Evolutionary conservation across 2,329 filamentous ascomycete genomes (phyloP).

Genomic region (Exophiala sideris): DNA sequence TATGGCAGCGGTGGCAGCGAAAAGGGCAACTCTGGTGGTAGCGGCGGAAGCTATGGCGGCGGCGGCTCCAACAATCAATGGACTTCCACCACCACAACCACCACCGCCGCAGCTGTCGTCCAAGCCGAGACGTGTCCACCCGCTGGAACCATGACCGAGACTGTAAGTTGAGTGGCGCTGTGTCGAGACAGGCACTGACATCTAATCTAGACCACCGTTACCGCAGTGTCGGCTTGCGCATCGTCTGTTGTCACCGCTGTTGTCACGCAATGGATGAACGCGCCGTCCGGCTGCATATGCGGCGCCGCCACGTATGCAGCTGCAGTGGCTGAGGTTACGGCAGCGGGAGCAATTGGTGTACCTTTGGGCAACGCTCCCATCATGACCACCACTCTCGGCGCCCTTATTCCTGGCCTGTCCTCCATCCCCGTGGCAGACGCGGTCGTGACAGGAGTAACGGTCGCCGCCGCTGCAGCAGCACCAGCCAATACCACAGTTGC

Average conservation of each 20-base stretch:
- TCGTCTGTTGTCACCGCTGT: slow-evolving; percentile 19
- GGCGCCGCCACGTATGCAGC: slow-evolving; percentile 7
- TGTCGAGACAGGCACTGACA: background rate
- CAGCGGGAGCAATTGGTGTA: background rate
- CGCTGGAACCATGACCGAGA: slow-evolving; percentile 13
- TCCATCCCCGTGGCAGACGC: slow-evolving; percentile 26
- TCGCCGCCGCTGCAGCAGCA: slow-evolving; percentile 12
- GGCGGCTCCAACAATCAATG: slow-evolving; percentile 1
- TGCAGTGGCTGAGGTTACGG: background rate
- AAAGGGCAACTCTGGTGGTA: background rate
- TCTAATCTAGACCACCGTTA: slow-evolving; percentile 18
- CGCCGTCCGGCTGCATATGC: slow-evolving; percentile 22
- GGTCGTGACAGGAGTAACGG: slow-evolving; percentile 22
- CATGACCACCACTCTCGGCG: slow-evolving; percentile 10
- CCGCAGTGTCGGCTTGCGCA: slow-evolving; percentile 18
- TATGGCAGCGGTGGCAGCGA: slow-evolving; percentile 5
- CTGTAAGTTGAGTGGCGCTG: slow-evolving; percentile 8
- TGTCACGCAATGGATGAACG: slow-evolving; percentile 21
- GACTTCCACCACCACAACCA: slow-evolving; percentile 1
- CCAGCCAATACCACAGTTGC: slow-evolving; percentile 8
- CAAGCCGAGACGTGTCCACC: slow-evolving; percentile 1
- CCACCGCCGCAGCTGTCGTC: background rate
- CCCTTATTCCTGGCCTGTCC: slow-evolving; percentile 22
- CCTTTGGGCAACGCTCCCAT: slow-evolving; percentile 14
- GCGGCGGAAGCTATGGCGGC: background rate